These are phyloP conservation scores for Cutaneotrichosporon arboriforme DNA, from an alignment of 1,284 basidiomycete genomes.

Conservation along the genomic window DNA sequence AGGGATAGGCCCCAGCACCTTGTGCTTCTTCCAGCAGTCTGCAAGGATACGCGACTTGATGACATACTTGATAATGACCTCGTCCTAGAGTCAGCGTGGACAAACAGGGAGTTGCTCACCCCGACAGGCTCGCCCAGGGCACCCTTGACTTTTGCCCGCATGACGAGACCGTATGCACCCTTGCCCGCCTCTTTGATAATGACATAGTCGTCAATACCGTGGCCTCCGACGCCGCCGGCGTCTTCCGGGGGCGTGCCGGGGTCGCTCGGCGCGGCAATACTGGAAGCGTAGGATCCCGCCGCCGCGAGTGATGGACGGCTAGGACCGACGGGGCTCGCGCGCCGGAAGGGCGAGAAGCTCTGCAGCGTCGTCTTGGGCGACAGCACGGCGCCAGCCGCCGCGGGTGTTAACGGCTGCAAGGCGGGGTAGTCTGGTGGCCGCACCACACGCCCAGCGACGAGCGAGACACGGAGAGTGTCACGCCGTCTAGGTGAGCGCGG, in stretches of 20 bases:
- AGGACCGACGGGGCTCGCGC: not conserved
- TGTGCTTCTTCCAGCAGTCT: conserved; percentile 98
- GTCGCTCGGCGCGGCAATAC: conserved; percentile 39
- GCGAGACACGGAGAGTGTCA: conserved; percentile 41
- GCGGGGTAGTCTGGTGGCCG: conserved; percentile 42
- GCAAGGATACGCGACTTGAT: conserved; percentile 97
- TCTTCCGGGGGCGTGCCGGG: conserved; percentile 39
- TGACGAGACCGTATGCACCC: conserved; percentile 96
- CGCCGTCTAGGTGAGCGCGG: conserved; percentile 41
- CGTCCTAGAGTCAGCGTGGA: conserved; percentile 40
- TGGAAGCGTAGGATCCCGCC: conserved; percentile 31
- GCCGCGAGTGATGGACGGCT: not conserved
- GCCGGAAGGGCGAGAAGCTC: conserved; percentile 46
- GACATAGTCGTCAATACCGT: conserved; percentile 51
- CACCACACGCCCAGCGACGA: conserved; percentile 45
- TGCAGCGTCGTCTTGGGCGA: conserved; percentile 22
- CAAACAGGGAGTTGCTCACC: conserved; percentile 54
- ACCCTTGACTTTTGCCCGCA: conserved; percentile 74
- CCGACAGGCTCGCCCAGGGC: conserved; percentile 66
- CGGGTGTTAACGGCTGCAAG: conserved; percentile 32
- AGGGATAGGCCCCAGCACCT: conserved; percentile 89
- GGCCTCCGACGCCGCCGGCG: conserved; percentile 41
- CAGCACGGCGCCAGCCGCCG: not conserved
- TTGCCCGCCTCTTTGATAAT: conserved; percentile 83
- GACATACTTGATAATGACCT: conserved; percentile 91